These are phyloP conservation scores for Leucocoprinus leucothites DNA, from an alignment of 768 basidiomycete species.

Conservation along the genomic window DNA sequence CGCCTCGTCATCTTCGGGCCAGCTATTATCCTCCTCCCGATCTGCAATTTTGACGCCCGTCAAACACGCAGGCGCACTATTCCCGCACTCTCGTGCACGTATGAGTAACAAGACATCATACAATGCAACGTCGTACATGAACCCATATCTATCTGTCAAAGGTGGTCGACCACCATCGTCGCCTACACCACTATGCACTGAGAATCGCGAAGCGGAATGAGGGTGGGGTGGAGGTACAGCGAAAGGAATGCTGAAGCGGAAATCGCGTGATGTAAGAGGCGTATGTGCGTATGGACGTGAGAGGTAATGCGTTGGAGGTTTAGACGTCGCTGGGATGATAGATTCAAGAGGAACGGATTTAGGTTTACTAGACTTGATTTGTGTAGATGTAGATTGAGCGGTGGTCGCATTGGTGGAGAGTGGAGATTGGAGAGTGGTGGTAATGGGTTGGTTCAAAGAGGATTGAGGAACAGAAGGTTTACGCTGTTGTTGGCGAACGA, in stretches of 20 bases:
- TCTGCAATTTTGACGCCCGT: slow-evolving; percentile 89
- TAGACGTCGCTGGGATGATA: slow-evolving; percentile 76
- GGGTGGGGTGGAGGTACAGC: slow-evolving; percentile 33
- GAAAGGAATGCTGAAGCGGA: slow-evolving; percentile 43
- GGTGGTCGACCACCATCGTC: slow-evolving; percentile 53
- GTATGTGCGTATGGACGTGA: slow-evolving; percentile 59
- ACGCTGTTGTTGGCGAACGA: slow-evolving; percentile 51
- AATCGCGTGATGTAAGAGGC: slow-evolving; percentile 69
- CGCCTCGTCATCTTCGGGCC: slow-evolving; percentile 64
- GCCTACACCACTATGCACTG: not conserved
- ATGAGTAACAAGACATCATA: slow-evolving; percentile 79
- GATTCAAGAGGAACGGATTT: slow-evolving; percentile 71
- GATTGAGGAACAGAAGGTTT: slow-evolving; percentile 25
- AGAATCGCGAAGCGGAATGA: slow-evolving; percentile 51
- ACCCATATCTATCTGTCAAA: slow-evolving; percentile 85
- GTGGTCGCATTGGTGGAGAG: slow-evolving; percentile 14
- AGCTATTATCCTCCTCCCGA: slow-evolving; percentile 72
- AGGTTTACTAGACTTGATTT: slow-evolving; percentile 22
- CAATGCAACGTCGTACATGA: slow-evolving; percentile 82
- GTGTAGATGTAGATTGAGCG: not conserved
- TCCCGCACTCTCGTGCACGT: slow-evolving; percentile 68
- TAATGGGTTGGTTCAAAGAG: slow-evolving; percentile 15
- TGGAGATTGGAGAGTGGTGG: slow-evolving; percentile 9
- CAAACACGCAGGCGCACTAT: slow-evolving; percentile 77
- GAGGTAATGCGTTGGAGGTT: slow-evolving; percentile 83